Evolutionary conservation across 2,329 filamentous ascomycete genomes (phyloP).

Genomic region (Paraphoma sp.): DNA sequence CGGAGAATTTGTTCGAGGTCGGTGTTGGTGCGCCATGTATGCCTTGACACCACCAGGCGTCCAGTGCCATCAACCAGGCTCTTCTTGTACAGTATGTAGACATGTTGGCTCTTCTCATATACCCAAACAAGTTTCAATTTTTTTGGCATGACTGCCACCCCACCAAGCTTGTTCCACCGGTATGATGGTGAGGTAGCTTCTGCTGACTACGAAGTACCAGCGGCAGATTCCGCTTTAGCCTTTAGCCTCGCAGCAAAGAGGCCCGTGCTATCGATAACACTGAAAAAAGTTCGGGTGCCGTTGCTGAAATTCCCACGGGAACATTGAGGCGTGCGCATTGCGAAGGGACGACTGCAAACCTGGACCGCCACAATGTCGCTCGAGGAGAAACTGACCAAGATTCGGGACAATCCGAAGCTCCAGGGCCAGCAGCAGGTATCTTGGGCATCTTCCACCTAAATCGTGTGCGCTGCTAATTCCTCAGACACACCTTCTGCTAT

Average conservation of each 20-base stretch:
- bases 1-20: background rate
- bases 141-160: background rate
- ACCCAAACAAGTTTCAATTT: slow-evolving; percentile 5
- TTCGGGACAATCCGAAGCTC: slow-evolving; percentile 87
- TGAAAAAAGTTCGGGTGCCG: slow-evolving; percentile 8
- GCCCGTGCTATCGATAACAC: slow-evolving; percentile 20
- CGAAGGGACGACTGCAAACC: no score
- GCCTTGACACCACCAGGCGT: background rate
- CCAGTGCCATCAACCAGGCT: background rate
- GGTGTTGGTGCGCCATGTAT: background rate
- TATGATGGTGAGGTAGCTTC: no score
- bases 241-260: no score
- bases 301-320: no score
- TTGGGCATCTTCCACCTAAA: slow-evolving; percentile 25
- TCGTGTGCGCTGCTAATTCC: slow-evolving; percentile 17
- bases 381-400: slow-evolving; percentile 94
- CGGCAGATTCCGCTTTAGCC: no score
- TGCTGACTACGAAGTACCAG: no score
- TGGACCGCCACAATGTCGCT: slow-evolving; percentile 60
- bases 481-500: slow-evolving; percentile 83
- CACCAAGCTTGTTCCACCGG: no score
- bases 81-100: slow-evolving; percentile 2
- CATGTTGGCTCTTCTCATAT: slow-evolving; percentile 1
- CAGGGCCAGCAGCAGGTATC: slow-evolving; percentile 90
- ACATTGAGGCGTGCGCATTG: no score